Conservation (phyloP, 2,329 filamentous ascomycete species). For the Colletotrichum destructivum region DNA sequence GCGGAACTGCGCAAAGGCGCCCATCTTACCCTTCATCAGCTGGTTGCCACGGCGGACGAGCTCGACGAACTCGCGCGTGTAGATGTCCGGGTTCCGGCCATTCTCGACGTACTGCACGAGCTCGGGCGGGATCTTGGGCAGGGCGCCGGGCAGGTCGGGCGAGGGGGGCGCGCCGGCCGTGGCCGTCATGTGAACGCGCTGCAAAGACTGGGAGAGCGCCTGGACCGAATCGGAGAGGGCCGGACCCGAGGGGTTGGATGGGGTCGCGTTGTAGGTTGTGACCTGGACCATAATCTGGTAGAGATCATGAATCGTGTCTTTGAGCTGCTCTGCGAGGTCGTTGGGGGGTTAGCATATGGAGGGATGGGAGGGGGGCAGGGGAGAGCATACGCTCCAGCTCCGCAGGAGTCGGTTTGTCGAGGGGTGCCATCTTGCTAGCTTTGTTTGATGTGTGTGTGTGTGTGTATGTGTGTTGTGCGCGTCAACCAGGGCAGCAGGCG, state of each 20-base stretch:
- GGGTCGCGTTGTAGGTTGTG: slow-evolving; percentile 69
- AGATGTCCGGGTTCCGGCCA: slow-evolving; percentile 81
- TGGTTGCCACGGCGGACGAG: slow-evolving; percentile 77
- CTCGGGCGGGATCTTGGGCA: slow-evolving; percentile 72
- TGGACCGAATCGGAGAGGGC: slow-evolving; percentile 44
- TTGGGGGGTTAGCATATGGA: neutral
- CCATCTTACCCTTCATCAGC: slow-evolving; percentile 75
- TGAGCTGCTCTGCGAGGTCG: slow-evolving; percentile 65
- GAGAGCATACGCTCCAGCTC: slow-evolving; percentile 56
- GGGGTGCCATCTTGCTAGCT: slow-evolving; percentile 56
- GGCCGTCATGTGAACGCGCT: slow-evolving; percentile 58
- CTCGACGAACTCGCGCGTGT: slow-evolving; percentile 82
- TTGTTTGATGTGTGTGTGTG: slow-evolving; percentile 15
- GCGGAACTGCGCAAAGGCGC: slow-evolving; percentile 73
- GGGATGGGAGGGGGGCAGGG: neutral
- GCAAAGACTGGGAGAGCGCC: slow-evolving; percentile 57
- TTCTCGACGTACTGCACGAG: slow-evolving; percentile 79
- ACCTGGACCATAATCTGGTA: slow-evolving; percentile 76
- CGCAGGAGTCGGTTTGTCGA: slow-evolving; percentile 56
- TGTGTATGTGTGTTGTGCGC: no score
- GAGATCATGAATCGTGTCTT: slow-evolving; percentile 74
- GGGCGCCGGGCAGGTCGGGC: slow-evolving; percentile 45
- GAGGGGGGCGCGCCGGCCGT: slow-evolving; percentile 47
- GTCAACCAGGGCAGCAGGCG: neutral
- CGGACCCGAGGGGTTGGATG: slow-evolving; percentile 22